Evolutionary conservation across 192 early-diverging fungal genomes (phyloP), one percentile per base, ranked within the genome.

Genomic region (Umbelopsis ramanniana): DNA sequence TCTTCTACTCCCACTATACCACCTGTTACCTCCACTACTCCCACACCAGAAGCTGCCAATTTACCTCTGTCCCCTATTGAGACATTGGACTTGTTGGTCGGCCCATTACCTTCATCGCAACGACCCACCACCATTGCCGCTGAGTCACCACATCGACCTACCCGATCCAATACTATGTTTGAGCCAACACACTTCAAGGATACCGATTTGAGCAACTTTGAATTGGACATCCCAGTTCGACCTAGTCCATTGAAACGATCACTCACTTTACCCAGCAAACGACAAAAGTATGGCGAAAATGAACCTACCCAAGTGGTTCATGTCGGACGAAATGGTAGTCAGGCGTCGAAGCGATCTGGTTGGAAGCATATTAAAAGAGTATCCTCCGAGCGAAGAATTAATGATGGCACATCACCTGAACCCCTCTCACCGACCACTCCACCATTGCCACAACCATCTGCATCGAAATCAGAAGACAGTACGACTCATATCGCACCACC

Each of bases 241-340:
- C 57, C 57, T 17, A 35, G 15, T 17, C 33, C 26, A n/a, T 33
- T 76, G 9, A 52, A 46, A 23, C 47, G 70, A 8, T 67, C 69
- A 3, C 12, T 66, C 26, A 75, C 74, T 3, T 8, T 68, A 53
- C 74, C 74, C 4, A 33, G 46, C 1, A 70, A 73, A 33, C 46
- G 71, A n/a, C 24, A 45, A 47, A 63, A 45, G 26, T 72, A 73
- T 50, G 76, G 53, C 46, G 46, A 68, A 29, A 23, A 68, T 17
- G 52, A 50, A 15, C 67, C 40, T 14, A 33, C 38, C 6, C 76
- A 78, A 43, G 70, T 76, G 8, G 70, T 76, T 4, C 57, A 76
- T 37, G 57, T 63, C 7, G 57, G 57, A 19, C 57, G 57, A 19
- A 29, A 63, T 37, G 57, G 57, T 14, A 63, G 57, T n/a, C 57